phyloP scores from a whole-genome alignment of 2,329 filamentous ascomycete genomes.

The Talaromyces sp. region DNA sequence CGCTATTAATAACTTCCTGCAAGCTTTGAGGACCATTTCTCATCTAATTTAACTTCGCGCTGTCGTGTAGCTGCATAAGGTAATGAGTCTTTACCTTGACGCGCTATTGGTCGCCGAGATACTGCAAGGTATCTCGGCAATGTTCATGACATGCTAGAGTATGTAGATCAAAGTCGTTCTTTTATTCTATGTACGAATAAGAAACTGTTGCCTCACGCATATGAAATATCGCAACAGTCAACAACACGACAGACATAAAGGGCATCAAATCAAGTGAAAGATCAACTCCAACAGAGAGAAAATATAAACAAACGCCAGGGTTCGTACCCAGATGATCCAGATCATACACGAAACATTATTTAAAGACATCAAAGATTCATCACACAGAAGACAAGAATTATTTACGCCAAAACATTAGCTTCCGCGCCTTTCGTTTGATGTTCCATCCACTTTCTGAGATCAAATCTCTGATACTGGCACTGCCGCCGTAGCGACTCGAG shows the following conservation, averaged over 20 bases:
- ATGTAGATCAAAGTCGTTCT: background rate
- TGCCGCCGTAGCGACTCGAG: constrained; percentile 29
- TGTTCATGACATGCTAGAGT: background rate
- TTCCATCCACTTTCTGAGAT: constrained; percentile 36
- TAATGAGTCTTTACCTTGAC: background rate
- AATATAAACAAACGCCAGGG: constrained; percentile 10
- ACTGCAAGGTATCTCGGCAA: background rate
- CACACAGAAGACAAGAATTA: background rate
- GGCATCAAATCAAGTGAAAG: background rate
- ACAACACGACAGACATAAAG: background rate
- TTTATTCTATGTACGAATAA: background rate
- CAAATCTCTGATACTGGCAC: constrained; percentile 34
- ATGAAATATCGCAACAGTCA: background rate
- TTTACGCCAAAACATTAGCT: constrained; percentile 42
- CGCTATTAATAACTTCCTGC: background rate
- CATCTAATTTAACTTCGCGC: background rate
- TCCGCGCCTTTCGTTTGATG: constrained; percentile 31
- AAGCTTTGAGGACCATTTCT: background rate
- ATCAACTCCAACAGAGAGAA: background rate
- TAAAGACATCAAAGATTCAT: background rate
- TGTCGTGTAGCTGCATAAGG: background rate
- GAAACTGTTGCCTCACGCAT: background rate
- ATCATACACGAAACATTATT: constrained; percentile 8
- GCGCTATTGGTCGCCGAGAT: background rate
- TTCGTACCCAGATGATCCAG: background rate